phyloP scores from a whole-genome alignment of 768 basidiomycete genomes.

The Collybia mongolica region DNA sequence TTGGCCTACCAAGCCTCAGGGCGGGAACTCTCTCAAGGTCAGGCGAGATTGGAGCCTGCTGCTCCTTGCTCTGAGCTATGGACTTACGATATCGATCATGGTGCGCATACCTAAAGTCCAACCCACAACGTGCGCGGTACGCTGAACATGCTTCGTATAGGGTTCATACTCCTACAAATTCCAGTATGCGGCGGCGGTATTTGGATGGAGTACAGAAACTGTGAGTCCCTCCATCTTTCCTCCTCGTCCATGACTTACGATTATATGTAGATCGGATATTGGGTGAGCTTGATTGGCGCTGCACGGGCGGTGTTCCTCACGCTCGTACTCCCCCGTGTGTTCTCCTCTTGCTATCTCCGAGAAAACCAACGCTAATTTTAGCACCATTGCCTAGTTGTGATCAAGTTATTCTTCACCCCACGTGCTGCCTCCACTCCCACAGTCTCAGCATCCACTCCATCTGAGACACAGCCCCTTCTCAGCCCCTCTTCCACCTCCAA shows the following conservation, averaged over 20 bases:
- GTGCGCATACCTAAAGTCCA: conserved; percentile 19
- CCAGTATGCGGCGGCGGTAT: conserved; percentile 61
- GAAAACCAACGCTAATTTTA: not conserved
- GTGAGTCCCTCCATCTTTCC: conserved; percentile 30
- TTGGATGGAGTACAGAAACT: conserved; percentile 66
- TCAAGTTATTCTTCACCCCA: conserved; percentile 21
- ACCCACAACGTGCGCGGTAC: not conserved
- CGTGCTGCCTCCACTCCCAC: conserved; percentile 49
- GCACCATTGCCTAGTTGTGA: conserved; percentile 12
- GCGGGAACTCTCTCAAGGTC: conserved; percentile 36
- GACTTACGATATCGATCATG: conserved; percentile 45
- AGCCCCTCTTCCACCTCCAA: conserved; percentile 5
- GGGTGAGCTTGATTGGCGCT: conserved; percentile 53
- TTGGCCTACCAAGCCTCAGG: conserved; percentile 34
- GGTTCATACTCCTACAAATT: conserved; percentile 57
- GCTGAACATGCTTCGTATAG: conserved; percentile 28
- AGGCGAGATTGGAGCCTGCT: conserved; percentile 66
- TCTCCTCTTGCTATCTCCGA: not conserved
- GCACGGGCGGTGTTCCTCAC: conserved; percentile 56
- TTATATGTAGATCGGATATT: conserved; percentile 61
- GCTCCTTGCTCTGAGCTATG: conserved; percentile 53
- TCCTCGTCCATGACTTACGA: too few species aligned
- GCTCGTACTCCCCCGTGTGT: conserved; percentile 59
- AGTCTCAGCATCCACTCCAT: conserved; percentile 23
- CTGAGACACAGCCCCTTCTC: conserved; percentile 31